Conservation (phyloP, 352 stramenopile genomes). For the Halophytophthora polymorphica region DNA sequence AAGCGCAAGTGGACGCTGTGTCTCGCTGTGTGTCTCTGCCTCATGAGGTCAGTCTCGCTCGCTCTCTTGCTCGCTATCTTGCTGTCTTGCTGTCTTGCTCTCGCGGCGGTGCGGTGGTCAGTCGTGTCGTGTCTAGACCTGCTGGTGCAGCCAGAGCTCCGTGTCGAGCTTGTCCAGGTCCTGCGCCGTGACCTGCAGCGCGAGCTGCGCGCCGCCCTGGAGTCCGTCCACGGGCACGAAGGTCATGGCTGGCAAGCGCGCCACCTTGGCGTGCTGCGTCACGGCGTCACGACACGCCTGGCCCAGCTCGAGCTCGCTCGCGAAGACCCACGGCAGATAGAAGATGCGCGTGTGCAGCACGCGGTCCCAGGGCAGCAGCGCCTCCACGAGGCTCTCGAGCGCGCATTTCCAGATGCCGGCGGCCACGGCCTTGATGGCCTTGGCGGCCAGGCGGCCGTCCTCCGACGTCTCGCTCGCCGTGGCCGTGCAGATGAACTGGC, state of each 20-base stretch:
- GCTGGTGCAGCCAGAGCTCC: conserved; percentile 76
- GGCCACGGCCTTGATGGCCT: conserved; percentile 19
- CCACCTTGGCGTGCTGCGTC: conserved; percentile 26
- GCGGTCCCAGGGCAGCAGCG: conserved; percentile 56
- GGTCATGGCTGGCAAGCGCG: conserved; percentile 50
- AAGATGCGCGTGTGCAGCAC: conserved; percentile 72
- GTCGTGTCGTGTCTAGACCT: too few relatives aligned
- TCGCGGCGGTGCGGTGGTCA: too few relatives aligned
- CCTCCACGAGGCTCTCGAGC: conserved; percentile 34
- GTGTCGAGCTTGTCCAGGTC: conserved; percentile 83
- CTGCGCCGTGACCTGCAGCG: conserved; percentile 67
- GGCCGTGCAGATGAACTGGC: conserved; percentile 44
- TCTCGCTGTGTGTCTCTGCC: too few relatives aligned
- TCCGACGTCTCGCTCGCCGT: conserved; percentile 9
- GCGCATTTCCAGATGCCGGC: conserved; percentile 22
- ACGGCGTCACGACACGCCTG: conserved; percentile 23
- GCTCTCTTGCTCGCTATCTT: too few relatives aligned
- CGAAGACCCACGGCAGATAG: conserved; percentile 45
- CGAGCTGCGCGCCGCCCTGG: conserved; percentile 38
- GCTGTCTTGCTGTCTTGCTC: too few relatives aligned
- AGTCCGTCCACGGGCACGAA: conserved; percentile 74
- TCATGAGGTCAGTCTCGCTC: too few relatives aligned
- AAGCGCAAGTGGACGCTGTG: too few relatives aligned
- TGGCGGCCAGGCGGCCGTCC: conserved; percentile 17
- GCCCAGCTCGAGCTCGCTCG: conserved; percentile 50